Conservation (phyloP, 1,139 yeast genomes). For the Yamadazyma sp. region DNA sequence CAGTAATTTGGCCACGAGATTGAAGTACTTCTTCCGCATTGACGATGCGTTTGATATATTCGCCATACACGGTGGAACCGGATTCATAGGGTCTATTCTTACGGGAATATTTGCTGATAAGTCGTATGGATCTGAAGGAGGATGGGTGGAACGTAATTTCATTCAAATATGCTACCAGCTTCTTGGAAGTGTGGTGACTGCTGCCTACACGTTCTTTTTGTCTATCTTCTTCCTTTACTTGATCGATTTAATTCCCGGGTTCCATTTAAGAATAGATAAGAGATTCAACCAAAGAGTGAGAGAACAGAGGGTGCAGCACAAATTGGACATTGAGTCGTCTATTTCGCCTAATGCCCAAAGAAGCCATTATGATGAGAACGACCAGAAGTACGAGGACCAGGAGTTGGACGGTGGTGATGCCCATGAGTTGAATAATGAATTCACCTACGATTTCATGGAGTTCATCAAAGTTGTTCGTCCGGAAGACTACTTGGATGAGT, state of each 20-base stretch:
- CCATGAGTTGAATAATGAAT: conserved; percentile 55
- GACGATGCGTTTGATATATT: conserved; percentile 49
- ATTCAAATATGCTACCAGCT: conserved; percentile 50
- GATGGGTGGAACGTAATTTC: conserved; percentile 51
- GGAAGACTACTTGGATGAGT: conserved; percentile 34
- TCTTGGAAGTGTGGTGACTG: conserved; percentile 42
- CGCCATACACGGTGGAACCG: conserved; percentile 48
- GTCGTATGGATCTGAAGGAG: conserved; percentile 38
- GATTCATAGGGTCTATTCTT: conserved; percentile 41
- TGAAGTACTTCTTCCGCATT: conserved; percentile 38
- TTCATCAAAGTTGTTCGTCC: conserved; percentile 45
- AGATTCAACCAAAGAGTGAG: conserved; percentile 37
- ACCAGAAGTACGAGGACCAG: conserved; percentile 24
- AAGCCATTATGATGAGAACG: conserved; percentile 8
- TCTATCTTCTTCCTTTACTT: conserved; percentile 37
- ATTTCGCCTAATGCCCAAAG: conserved; percentile 14
- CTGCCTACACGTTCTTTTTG: conserved; percentile 39
- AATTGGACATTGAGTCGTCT: conserved; percentile 21
- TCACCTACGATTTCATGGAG: conserved; percentile 48
- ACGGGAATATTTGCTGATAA: conserved; percentile 44
- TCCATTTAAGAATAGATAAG: conserved; percentile 47
- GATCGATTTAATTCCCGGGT: conserved; percentile 47
- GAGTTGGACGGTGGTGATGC: conserved; percentile 53
- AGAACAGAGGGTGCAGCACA: conserved; percentile 13
- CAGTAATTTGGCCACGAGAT: conserved; percentile 41